Base-by-base conservation (phyloP, 2,329 filamentous ascomycete genomes). In the Akanthomyces lecanii region DNA sequence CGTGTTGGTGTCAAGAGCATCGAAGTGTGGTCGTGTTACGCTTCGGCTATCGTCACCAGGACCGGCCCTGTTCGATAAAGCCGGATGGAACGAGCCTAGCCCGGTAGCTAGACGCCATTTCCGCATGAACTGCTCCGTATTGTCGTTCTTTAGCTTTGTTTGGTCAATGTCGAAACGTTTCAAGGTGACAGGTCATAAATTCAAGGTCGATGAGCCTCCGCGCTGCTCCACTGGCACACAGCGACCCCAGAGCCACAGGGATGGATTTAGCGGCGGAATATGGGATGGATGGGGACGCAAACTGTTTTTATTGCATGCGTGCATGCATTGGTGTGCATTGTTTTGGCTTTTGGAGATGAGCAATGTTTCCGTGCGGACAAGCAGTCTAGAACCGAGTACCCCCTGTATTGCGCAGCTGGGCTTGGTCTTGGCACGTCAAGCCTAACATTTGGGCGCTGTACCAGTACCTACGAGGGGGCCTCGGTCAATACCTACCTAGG, bases 21-120 rank as follows among this genome's bases (percentile, higher is more conserved):
- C 47, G 5, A 30, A 11, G 25, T 21, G 42, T 18, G 5, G 55
- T 38, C 42, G n/a, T 57, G 44, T 28, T 23, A 36, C 30, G 16
- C 23, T 58, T 59, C 56, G 56, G 56, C 33, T 59, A 59, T 59
- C 56, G 56, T 59, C 33, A 12, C 36, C n/a, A 50, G 28, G 14
- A 21, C 36, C 47, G 45, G 23, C 33, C 36, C 36, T 33, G 47
- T 18, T 59, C 21, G 45, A 58, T 50, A 42, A 51, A 50, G 45
- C 30, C 45, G 33, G 42, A 48, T 55, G 36, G 18, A 21, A 30
- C 18, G 23, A 60, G 48, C 55, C 55, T 60, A 60, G 57, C 30
- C 57, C 28, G 21, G 57, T 52, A 36, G 47, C 47, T 60, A 52
- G 25, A 60, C 57, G 57, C 57, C 47, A 60, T 48, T 60, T 44